Conservation (phyloP, 352 stramenopile genomes). For the Globisporangium viniferum region DNA sequence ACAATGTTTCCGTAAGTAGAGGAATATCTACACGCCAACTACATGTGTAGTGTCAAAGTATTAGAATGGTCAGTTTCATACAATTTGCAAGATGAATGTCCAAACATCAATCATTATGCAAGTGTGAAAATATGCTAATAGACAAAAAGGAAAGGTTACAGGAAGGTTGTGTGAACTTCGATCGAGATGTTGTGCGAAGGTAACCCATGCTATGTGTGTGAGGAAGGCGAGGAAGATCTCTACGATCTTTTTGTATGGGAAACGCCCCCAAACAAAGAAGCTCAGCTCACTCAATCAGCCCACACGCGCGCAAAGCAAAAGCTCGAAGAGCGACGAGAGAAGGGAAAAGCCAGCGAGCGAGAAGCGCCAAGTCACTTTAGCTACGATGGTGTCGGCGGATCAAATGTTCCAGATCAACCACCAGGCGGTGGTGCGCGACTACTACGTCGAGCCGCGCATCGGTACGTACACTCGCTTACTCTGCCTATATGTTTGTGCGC, state of each 20-base stretch:
- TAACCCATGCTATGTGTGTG: neutral
- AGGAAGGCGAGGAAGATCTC: slow-evolving; percentile 8
- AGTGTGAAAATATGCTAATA: too few relatives aligned
- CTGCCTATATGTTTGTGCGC: neutral
- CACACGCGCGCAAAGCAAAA: neutral
- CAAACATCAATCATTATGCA: too few relatives aligned
- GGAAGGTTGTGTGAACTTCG: too few relatives aligned
- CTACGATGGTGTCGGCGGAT: slow-evolving; percentile 56
- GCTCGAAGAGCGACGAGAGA: neutral
- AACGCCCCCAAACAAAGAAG: slow-evolving; percentile 7
- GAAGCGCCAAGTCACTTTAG: neutral
- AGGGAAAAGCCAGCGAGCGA: neutral
- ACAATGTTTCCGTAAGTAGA: neutral
- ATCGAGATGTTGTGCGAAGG: too few relatives aligned
- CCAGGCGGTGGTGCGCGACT: slow-evolving; percentile 80
- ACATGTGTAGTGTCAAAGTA: too few relatives aligned
- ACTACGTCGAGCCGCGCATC: slow-evolving; percentile 83
- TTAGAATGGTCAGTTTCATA: too few relatives aligned
- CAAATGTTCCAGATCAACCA: slow-evolving; percentile 73
- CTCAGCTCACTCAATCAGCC: neutral
- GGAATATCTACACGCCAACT: neutral
- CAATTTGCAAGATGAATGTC: too few relatives aligned
- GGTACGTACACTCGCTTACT: slow-evolving; percentile 33
- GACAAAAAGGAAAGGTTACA: too few relatives aligned
- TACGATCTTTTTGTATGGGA: slow-evolving; percentile 13